phyloP scores from a whole-genome alignment of 441 rosid species.

The Mallotus repandus region DNA sequence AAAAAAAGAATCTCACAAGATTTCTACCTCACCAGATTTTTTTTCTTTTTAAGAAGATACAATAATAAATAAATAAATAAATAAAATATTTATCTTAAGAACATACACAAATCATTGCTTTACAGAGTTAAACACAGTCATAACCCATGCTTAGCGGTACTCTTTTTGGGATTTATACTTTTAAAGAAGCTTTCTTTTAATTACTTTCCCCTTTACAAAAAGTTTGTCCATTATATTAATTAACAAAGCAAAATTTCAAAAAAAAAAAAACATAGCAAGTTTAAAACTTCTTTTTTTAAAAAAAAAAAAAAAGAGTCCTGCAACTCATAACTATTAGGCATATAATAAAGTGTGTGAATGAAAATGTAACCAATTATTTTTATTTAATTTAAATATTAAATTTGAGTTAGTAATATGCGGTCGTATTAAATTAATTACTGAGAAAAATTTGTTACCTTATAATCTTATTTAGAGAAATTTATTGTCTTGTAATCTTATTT shows the following conservation, averaged over 20 bases:
- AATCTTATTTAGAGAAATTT: too few relatives aligned
- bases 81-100: not conserved
- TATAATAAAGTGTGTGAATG: not conserved
- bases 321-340: conserved; percentile 1
- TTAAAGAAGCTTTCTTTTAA: conserved; percentile 12
- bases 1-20: conserved; percentile 21
- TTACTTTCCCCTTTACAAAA: conserved; percentile 27
- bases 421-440: not conserved
- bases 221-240: conserved; percentile 11
- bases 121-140: not conserved
- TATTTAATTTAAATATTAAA: too few relatives aligned
- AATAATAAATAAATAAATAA: not conserved
- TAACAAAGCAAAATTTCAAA: not conserved
- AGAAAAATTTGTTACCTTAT: too few relatives aligned
- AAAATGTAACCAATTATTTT: too few relatives aligned
- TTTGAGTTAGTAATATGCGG: not conserved
- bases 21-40: conserved; percentile 1
- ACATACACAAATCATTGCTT: not conserved
- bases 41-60: not conserved
- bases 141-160: conserved; percentile 16
- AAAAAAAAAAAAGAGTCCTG: not conserved
- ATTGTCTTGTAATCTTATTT: too few relatives aligned
- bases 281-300: not conserved
- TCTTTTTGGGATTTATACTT: conserved; percentile 19
- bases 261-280: not conserved